Conservation (phyloP, 2,329 filamentous ascomycete genomes). For the Ophiostoma quercus region DNA sequence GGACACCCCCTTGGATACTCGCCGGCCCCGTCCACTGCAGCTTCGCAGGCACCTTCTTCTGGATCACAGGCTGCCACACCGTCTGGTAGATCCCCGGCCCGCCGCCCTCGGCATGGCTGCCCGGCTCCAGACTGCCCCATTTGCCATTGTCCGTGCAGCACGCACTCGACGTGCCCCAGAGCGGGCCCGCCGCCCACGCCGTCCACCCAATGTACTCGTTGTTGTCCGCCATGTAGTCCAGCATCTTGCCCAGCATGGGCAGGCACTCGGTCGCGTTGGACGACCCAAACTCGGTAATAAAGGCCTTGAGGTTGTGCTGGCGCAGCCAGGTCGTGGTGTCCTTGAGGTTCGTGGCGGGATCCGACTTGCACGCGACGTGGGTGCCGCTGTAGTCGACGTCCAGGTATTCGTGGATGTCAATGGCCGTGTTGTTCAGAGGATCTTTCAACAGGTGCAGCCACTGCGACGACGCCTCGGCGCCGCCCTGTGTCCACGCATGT, state of each 20-base stretch:
- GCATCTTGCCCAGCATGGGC: background rate
- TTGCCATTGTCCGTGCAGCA: slow-evolving; percentile 39
- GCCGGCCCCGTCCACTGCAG: slow-evolving; percentile 24
- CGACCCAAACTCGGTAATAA: background rate
- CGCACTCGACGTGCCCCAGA: slow-evolving; percentile 42
- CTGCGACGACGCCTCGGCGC: background rate
- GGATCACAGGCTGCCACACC: slow-evolving; percentile 42
- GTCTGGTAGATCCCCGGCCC: slow-evolving; percentile 43
- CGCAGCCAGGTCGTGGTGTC: background rate
- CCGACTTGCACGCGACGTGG: background rate
- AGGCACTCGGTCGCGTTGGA: background rate
- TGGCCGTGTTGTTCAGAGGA: background rate
- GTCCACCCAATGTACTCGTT: slow-evolving; percentile 48
- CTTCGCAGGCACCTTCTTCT: slow-evolving; percentile 34
- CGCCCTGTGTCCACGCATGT: background rate
- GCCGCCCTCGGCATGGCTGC: slow-evolving; percentile 41
- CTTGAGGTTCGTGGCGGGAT: background rate
- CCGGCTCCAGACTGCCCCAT: slow-evolving; percentile 44
- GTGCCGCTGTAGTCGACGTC: slow-evolving; percentile 5
- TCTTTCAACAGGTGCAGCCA: background rate
- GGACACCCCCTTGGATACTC: slow-evolving; percentile 1
- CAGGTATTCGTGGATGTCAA: background rate
- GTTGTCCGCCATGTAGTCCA: slow-evolving; percentile 41
- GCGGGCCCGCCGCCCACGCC: slow-evolving; percentile 45
- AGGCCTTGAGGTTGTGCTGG: background rate